Percentiles rank a stretch among this genome's conserved stretches.
Evolutionary conservation across 2,329 filamentous ascomycete species (phyloP).

Genomic region (Nemania serpens): DNA sequence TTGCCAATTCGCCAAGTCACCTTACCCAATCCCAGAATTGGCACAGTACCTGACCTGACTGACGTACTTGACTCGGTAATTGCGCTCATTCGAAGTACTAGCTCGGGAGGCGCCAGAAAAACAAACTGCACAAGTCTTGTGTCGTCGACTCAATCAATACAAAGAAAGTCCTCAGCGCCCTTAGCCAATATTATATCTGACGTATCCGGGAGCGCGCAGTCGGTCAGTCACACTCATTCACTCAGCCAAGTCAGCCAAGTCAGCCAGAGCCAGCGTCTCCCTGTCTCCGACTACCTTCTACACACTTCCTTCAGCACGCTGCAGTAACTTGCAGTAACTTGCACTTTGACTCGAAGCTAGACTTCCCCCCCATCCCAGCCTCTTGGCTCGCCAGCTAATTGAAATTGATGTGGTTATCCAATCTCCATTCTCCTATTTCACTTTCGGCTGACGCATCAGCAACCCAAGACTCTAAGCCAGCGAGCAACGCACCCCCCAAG

Average conservation of each 20-base stretch:
- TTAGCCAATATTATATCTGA: background rate
- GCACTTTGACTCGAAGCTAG: constrained; percentile 13
- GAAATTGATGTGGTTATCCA: constrained; percentile 3
- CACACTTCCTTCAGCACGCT: background rate
- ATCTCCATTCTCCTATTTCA: background rate
- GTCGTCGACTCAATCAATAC: background rate
- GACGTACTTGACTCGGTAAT: background rate
- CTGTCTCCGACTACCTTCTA: background rate
- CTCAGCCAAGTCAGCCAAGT: too few species aligned
- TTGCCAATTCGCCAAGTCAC: too few species aligned
- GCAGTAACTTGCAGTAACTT: background rate
- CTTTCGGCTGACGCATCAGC: constrained; percentile 18
- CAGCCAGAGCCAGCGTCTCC: too few species aligned
- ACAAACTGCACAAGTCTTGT: background rate
- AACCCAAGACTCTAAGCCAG: constrained; percentile 11
- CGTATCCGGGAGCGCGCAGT: too few species aligned
- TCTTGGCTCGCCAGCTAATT: constrained; percentile 15
- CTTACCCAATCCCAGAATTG: too few species aligned
- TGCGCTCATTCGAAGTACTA: background rate
- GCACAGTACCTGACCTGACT: too few species aligned
- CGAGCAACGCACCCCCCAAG: constrained; percentile 6
- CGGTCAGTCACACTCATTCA: too few species aligned
- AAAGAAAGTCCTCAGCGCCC: background rate
- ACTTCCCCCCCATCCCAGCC: background rate
- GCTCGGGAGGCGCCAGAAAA: too few species aligned